Evolutionary conservation across 169 alveolate species (phyloP).

Genomic region (Plasmodium adleri): DNA sequence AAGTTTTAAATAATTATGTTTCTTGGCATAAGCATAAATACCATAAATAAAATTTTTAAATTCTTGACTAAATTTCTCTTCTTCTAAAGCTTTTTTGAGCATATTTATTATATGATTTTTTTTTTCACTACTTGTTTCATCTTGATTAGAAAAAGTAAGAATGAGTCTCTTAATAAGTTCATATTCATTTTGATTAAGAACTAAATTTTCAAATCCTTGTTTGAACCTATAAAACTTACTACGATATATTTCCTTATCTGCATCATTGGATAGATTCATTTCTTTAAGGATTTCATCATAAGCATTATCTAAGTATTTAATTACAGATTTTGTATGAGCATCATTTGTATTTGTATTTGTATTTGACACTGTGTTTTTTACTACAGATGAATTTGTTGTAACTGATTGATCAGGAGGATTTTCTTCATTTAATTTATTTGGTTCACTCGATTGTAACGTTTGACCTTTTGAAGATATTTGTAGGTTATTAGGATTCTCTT

Average conservation of each 20-base stretch:
- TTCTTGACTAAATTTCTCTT: conserved; percentile 3
- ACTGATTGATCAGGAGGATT: too few species aligned
- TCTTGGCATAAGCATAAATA: conserved; percentile 32
- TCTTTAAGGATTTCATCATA: conserved; percentile 19
- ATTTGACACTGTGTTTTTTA: too few species aligned
- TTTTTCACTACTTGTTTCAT: not conserved
- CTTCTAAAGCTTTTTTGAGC: conserved; percentile 12
- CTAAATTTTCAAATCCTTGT: conserved; percentile 4
- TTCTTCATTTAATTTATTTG: too few species aligned
- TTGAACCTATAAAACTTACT: conserved; percentile 17
- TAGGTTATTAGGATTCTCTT: too few species aligned
- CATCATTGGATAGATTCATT: not conserved
- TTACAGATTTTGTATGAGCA: too few species aligned
- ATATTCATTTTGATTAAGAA: conserved; percentile 24
- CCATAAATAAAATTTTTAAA: conserved; percentile 25
- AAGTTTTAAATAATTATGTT: conserved; percentile 16
- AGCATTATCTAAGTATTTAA: conserved; percentile 17
- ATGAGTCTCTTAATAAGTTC: conserved; percentile 8
- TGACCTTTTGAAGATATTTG: too few species aligned
- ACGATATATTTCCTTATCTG: not conserved
- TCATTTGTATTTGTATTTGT: too few species aligned
- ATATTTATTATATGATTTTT: not conserved
- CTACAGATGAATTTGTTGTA: too few species aligned
- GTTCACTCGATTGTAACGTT: too few species aligned
- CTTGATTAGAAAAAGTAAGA: conserved; percentile 2